These are phyloP conservation scores for Helenozyma baotianmanensis DNA, from an alignment of 805 yeast genomes.

Conservation along the genomic window DNA sequence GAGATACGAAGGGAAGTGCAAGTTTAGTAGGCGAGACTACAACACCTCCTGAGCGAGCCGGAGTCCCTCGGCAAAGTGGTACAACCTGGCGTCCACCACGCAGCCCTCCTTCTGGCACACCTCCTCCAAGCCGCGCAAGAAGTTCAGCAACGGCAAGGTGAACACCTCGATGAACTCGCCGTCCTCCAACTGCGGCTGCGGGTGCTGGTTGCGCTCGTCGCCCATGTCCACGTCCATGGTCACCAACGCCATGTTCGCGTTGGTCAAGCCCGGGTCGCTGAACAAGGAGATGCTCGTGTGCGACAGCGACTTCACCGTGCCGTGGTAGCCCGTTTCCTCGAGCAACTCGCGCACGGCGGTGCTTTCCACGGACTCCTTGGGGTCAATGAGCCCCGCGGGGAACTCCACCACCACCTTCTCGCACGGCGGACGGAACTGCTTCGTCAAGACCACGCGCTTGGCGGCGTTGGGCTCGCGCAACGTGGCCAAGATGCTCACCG, in stretches of 20 bases:
- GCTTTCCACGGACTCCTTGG: constrained; percentile 65
- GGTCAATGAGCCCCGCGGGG: constrained; percentile 94
- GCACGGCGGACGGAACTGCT: constrained; percentile 92
- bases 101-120: constrained; percentile 60
- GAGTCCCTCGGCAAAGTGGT: constrained; percentile 80
- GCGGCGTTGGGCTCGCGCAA: constrained; percentile 44
- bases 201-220: constrained; percentile 61
- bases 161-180: constrained; percentile 92
- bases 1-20: too few relatives aligned
- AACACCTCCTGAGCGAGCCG: constrained; percentile 39
- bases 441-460: constrained; percentile 55
- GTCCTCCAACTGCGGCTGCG: constrained; percentile 76
- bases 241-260: constrained; percentile 79
- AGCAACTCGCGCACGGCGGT: constrained; percentile 85
- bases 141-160: constrained; percentile 55
- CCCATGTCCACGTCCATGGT: constrained; percentile 71
- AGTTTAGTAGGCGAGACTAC: too few relatives aligned
- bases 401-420: constrained; percentile 84
- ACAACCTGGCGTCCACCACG: constrained; percentile 80
- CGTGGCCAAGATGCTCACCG: constrained; percentile 84
- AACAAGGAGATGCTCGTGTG: constrained; percentile 35
- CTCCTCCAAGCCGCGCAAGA: constrained; percentile 50
- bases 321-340: constrained; percentile 92
- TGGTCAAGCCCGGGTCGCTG: constrained; percentile 83
- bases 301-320: constrained; percentile 43